Evolutionary conservation across 2,329 filamentous ascomycete species (phyloP).

Genomic region (Thelonectria rubi): DNA sequence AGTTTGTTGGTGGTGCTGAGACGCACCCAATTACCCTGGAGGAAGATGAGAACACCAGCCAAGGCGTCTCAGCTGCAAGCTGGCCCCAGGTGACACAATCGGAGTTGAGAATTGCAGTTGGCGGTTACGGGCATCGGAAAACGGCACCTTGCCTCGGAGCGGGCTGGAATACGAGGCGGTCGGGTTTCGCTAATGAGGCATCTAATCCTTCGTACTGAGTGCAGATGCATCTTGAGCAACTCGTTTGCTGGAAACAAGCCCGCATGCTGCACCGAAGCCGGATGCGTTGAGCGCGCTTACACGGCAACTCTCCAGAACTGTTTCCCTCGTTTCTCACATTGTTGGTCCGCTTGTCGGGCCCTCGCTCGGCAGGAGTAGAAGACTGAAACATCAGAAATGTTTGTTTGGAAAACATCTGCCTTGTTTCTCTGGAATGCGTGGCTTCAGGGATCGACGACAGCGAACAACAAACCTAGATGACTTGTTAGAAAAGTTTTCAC

Average conservation of each 20-base stretch:
- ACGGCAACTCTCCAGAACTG: too few relatives aligned
- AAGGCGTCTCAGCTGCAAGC: slow-evolving; percentile 25
- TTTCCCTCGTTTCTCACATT: too few relatives aligned
- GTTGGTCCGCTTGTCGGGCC: too few relatives aligned
- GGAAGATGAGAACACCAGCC: not conserved
- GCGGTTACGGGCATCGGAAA: not conserved
- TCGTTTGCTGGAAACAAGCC: too few relatives aligned
- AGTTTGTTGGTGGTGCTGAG: not conserved
- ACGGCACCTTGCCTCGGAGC: slow-evolving; percentile 8
- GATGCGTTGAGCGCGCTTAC: too few relatives aligned
- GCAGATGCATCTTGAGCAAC: too few relatives aligned
- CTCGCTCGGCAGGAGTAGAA: too few relatives aligned
- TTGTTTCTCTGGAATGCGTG: not conserved
- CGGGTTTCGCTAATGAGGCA: too few relatives aligned
- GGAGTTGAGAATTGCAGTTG: not conserved
- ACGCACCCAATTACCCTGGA: not conserved
- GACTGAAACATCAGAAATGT: not conserved
- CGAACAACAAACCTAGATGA: not conserved
- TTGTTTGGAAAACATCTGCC: not conserved
- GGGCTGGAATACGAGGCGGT: not conserved
- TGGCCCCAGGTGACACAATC: slow-evolving; percentile 4
- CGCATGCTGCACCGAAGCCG: too few relatives aligned
- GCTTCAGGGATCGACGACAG: not conserved
- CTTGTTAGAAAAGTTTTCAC: not conserved
- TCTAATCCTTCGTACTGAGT: too few relatives aligned